Evolutionary conservation across 2,329 filamentous ascomycete species (phyloP).

Genomic region (Metarhizium anisopliae): DNA sequence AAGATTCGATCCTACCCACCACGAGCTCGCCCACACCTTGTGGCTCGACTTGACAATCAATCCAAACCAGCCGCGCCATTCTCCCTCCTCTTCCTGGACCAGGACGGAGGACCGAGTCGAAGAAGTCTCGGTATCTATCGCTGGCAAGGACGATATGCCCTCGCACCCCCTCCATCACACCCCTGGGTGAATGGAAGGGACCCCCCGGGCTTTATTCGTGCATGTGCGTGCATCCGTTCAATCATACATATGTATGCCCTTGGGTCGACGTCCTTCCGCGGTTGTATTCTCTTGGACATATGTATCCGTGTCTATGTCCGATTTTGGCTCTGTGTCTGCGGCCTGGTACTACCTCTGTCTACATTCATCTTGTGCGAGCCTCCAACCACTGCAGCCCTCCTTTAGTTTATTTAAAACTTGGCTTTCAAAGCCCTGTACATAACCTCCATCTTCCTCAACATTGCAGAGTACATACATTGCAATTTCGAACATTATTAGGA

Average conservation of each 20-base stretch:
- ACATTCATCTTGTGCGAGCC: not conserved
- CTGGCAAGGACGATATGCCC: not conserved
- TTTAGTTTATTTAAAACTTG: not conserved
- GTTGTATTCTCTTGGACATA: conserved; percentile 1
- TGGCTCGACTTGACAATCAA: conserved; percentile 1
- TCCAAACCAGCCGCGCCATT: conserved; percentile 3
- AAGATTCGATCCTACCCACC: conserved; percentile 11
- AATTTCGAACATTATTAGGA: not conserved
- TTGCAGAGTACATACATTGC: not conserved
- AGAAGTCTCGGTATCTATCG: conserved; percentile 1
- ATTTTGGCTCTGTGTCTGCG: not conserved
- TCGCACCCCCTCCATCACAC: conserved; percentile 5
- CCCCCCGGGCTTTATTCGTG: not conserved
- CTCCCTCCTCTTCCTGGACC: not conserved
- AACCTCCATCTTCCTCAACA: not conserved
- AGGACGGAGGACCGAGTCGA: not conserved
- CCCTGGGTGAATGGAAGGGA: conserved; percentile 2
- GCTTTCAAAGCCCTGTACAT: not conserved
- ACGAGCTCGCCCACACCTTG: conserved; percentile 3
- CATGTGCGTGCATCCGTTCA: conserved; percentile 4
- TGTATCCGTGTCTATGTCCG: conserved; percentile 4
- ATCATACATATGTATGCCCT: conserved; percentile 4
- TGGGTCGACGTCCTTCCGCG: conserved; percentile 2
- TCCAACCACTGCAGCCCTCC: not conserved
- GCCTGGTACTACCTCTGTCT: conserved; percentile 4